These are phyloP conservation scores for Colletotrichum australisinense DNA, from an alignment of 2,329 filamentous ascomycete species.

Conservation along the genomic window DNA sequence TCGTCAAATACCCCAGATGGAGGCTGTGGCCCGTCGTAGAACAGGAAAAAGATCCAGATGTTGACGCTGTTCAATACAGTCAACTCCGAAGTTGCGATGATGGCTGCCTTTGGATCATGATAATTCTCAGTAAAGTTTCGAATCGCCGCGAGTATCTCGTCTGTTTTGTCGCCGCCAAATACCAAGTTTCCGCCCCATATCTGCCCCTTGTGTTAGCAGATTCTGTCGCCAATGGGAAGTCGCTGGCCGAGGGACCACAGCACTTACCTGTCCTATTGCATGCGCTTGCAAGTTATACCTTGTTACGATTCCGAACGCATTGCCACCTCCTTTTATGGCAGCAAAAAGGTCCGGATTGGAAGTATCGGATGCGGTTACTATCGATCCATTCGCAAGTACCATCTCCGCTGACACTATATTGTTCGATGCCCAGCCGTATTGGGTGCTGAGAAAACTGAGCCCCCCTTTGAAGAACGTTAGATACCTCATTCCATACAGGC, in stretches of 20 bases:
- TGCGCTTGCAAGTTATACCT: constrained; percentile 56
- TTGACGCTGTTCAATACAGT: constrained; percentile 56
- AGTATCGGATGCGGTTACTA: constrained; percentile 56
- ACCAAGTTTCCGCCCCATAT: constrained; percentile 57
- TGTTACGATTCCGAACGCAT: constrained; percentile 65
- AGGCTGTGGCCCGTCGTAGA: constrained; percentile 68
- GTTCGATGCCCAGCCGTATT: constrained; percentile 63
- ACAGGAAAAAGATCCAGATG: constrained; percentile 70
- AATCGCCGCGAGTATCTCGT: constrained; percentile 56
- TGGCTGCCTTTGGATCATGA: constrained; percentile 66
- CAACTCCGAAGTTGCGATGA: constrained; percentile 67
- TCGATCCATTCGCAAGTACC: constrained; percentile 61
- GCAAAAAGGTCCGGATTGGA: constrained; percentile 61
- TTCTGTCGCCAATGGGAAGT: too few species aligned
- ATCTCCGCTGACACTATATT: constrained; percentile 61
- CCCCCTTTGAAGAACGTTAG: constrained; percentile 54
- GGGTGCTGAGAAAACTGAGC: constrained; percentile 61
- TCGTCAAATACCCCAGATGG: constrained; percentile 66
- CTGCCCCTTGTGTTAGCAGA: constrained; percentile 22
- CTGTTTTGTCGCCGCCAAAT: constrained; percentile 47
- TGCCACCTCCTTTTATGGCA: constrained; percentile 67
- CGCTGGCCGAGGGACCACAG: too few species aligned
- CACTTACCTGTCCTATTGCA: constrained; percentile 43
- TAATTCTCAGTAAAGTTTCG: constrained; percentile 69
- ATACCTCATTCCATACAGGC: too few species aligned